These are phyloP conservation scores for Candida easanensis DNA, from an alignment of 805 yeast genomes.

Conservation along the genomic window DNA sequence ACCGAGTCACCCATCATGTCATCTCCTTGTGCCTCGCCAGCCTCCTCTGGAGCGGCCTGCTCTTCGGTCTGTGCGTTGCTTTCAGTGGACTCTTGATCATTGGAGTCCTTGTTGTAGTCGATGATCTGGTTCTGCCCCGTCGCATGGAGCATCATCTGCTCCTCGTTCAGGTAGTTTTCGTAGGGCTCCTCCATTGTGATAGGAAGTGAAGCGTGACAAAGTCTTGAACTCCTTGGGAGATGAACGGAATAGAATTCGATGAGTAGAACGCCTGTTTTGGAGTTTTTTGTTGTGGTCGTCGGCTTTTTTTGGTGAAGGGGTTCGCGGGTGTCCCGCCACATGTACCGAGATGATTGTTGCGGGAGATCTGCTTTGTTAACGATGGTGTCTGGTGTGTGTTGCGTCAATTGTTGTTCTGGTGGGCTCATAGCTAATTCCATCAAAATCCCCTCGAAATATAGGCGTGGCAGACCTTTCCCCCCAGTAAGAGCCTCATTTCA, in stretches of 20 bases:
- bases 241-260: too few species aligned
- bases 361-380: too few species aligned
- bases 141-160: conserved; percentile 17
- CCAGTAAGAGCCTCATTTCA: too few species aligned
- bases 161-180: conserved; percentile 20
- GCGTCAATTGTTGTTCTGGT: too few species aligned
- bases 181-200: conserved; percentile 19
- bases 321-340: neutral
- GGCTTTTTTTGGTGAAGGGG: neutral
- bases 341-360: too few species aligned
- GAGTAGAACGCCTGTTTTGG: too few species aligned
- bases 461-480: too few species aligned
- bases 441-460: too few species aligned
- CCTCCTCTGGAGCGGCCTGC: conserved; percentile 4
- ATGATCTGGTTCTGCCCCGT: conserved; percentile 6
- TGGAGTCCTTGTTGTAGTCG: conserved; percentile 6
- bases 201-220: neutral
- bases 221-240: too few species aligned
- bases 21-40: conserved; percentile 31
- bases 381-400: too few species aligned
- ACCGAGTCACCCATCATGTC: conserved; percentile 53
- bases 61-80: too few species aligned
- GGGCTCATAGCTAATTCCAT: too few species aligned
- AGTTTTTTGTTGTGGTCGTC: neutral
- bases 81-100: conserved; percentile 6